A percentile compares a stretch with the other conserved stretches of the same genome.
Conservation (phyloP, 2,329 filamentous ascomycete species). For the Aspergillus phoenicis region DNA sequence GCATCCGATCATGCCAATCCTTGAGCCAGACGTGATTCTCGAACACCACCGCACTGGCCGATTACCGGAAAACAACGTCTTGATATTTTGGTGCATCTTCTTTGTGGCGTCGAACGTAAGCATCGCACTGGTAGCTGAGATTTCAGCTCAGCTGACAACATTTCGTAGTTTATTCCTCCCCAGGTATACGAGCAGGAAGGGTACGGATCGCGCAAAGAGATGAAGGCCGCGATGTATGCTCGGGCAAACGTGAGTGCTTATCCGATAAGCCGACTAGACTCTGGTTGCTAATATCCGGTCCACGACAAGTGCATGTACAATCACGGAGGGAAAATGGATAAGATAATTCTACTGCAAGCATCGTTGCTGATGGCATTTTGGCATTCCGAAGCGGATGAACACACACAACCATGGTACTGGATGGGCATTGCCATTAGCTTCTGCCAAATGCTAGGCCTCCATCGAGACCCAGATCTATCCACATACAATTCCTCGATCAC, state of each 20-base stretch:
- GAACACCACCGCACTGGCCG: slow-evolving; percentile 30
- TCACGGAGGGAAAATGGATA: slow-evolving; percentile 42
- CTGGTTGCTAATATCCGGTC: neutral
- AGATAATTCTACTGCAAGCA: slow-evolving; percentile 48
- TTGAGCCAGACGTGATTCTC: slow-evolving; percentile 37
- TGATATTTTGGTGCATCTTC: slow-evolving; percentile 46
- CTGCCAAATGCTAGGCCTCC: slow-evolving; percentile 48
- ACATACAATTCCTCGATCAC: slow-evolving; percentile 24
- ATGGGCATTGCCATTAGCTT: slow-evolving; percentile 49
- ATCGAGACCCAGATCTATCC: slow-evolving; percentile 32
- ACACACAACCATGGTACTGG: slow-evolving; percentile 51
- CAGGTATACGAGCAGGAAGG: slow-evolving; percentile 33
- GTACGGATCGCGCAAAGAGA: slow-evolving; percentile 35
- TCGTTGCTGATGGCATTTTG: slow-evolving; percentile 48
- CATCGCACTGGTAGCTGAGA: neutral
- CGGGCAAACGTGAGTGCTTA: slow-evolving; percentile 39
- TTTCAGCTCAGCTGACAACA: neutral
- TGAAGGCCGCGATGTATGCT: slow-evolving; percentile 43
- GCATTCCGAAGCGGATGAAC: slow-evolving; percentile 46
- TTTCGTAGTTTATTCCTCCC: slow-evolving; percentile 28
- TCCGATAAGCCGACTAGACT: neutral
- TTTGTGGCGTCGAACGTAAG: slow-evolving; percentile 40
- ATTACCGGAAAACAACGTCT: slow-evolving; percentile 34
- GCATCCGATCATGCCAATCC: slow-evolving; percentile 42
- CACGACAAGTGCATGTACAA: slow-evolving; percentile 27